A percentile compares a stretch with the other conserved stretches of the same genome.
Evolutionary conservation across 441 rosid genomes (phyloP).

Genomic region (Bocquillonia castaneifolia): DNA sequence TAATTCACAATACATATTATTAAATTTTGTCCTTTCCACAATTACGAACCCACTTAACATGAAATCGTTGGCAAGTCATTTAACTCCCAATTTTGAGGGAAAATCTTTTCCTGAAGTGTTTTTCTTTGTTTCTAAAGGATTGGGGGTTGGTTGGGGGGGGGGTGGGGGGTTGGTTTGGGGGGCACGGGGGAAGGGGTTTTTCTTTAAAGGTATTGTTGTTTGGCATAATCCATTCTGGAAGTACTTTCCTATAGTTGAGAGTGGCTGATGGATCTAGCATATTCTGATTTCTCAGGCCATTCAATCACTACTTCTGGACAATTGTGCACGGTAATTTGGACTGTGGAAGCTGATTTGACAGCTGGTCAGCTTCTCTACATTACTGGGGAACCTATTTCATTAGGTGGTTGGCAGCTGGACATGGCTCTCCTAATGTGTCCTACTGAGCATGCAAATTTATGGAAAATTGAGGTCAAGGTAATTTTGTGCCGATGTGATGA

Average conservation of each 20-base stretch:
- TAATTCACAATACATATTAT: neutral
- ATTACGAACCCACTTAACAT: neutral
- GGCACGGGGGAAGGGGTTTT: slow-evolving; percentile 4
- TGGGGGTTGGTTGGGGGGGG: no score
- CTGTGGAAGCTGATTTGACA: slow-evolving; percentile 66
- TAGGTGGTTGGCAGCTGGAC: slow-evolving; percentile 85
- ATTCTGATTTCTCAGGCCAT: slow-evolving; percentile 49
- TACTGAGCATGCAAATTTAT: slow-evolving; percentile 45
- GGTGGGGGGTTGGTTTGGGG: no score
- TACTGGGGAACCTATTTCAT: slow-evolving; percentile 65
- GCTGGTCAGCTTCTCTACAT: slow-evolving; percentile 58
- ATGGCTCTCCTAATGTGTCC: slow-evolving; percentile 66
- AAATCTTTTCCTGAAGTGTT: neutral
- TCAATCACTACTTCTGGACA: slow-evolving; percentile 35
- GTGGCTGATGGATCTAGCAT: slow-evolving; percentile 26
- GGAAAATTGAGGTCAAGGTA: slow-evolving; percentile 86
- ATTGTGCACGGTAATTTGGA: slow-evolving; percentile 67
- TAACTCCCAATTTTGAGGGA: neutral
- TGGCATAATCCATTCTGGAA: slow-evolving; percentile 23
- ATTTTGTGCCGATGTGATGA: slow-evolving; percentile 10
- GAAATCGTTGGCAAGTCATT: neutral
- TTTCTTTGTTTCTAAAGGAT: neutral
- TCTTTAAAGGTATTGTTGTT: slow-evolving; percentile 18
- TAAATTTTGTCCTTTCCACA: neutral
- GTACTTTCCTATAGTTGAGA: slow-evolving; percentile 25